Evolutionary conservation across 805 yeast species (phyloP), one percentile per base, ranked within the genome.

Genomic region (Candida sanyiensis): DNA sequence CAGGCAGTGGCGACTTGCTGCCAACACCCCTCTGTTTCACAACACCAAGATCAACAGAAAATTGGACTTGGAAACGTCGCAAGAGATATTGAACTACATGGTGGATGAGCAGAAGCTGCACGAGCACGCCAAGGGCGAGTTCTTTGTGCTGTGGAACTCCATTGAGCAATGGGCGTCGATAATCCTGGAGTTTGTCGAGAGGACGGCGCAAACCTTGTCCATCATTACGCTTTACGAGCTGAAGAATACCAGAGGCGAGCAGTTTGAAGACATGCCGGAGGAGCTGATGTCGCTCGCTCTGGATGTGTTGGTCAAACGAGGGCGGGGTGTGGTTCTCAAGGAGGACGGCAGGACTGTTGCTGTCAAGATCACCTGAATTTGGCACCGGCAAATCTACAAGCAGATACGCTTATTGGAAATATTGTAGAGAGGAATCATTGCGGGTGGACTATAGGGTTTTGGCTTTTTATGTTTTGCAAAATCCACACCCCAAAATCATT

Each of bases 221-320:
- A 81, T 90, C 2, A 62, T 90, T 37, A 90, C 97, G 0, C 59
- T 88, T 12, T 88, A 84, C 58, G 97, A 90, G 59, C 57, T 90
- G 26, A 66, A 80, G 0, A 73, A 75, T 41, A 81, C 84, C 38
- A 90, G 83, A 2, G 66, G 69, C 5, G 76, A 78, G 51, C 81
- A 73, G 31, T 79, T 89, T 49, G 69, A 69, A 39, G 76, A 76
- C 11, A 70, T 88, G 48, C 87, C 84, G 48, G 64, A 72, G 26
- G 53, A 56, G 11, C 52, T 86, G 11, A 58, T 89, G 41, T 63
- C 69, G 9, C 62, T 64, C 44, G 76, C 81, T 2, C 54, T 87
- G 13, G 74, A 72, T 20, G 66, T 70, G 1, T 59, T 90, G 46
- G 79, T 75, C 9, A 75, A 75, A 40, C 72, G 79, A 44, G 84